A percentile compares a stretch with the other conserved stretches of the same genome.
phyloP scores from a whole-genome alignment of 2,329 filamentous ascomycete genomes.

The Claviceps sp. region DNA sequence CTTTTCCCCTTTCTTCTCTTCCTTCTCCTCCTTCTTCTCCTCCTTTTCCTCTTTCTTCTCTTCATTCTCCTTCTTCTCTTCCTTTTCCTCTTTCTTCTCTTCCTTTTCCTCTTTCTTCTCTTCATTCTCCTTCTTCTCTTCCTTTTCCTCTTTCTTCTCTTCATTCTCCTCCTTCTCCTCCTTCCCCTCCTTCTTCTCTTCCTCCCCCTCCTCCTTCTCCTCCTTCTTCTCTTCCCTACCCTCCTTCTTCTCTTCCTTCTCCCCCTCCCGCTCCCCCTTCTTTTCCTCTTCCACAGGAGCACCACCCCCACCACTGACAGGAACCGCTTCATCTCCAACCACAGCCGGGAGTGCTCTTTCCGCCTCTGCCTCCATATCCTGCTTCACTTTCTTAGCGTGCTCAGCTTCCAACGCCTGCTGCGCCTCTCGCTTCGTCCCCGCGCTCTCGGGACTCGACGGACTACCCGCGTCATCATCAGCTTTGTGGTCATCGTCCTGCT shows the following conservation, averaged over 20 bases:
- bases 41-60: neutral
- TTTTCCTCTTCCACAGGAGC: neutral
- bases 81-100: neutral
- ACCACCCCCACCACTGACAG: neutral
- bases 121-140: neutral
- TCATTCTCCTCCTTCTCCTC: neutral
- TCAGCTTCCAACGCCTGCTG: conserved; percentile 31
- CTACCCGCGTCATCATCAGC: conserved; percentile 12
- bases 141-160: neutral
- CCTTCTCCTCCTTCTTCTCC: neutral
- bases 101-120: neutral
- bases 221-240: no score
- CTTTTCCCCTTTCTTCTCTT: neutral
- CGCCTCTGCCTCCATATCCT: conserved; percentile 14
- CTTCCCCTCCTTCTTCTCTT: neutral
- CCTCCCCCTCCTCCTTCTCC: no score
- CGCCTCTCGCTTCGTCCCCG: conserved; percentile 42
- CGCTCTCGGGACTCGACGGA: conserved; percentile 18
- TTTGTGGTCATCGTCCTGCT: conserved; percentile 15
- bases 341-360: neutral
- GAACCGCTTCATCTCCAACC: neutral
- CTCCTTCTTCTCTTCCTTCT: no score
- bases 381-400: conserved; percentile 36
- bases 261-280: neutral
- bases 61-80: neutral